Evolutionary conservation across 1,284 basidiomycete genomes (phyloP), one percentile per base, ranked within the genome.

Genomic region (Phylloporus gajari): DNA sequence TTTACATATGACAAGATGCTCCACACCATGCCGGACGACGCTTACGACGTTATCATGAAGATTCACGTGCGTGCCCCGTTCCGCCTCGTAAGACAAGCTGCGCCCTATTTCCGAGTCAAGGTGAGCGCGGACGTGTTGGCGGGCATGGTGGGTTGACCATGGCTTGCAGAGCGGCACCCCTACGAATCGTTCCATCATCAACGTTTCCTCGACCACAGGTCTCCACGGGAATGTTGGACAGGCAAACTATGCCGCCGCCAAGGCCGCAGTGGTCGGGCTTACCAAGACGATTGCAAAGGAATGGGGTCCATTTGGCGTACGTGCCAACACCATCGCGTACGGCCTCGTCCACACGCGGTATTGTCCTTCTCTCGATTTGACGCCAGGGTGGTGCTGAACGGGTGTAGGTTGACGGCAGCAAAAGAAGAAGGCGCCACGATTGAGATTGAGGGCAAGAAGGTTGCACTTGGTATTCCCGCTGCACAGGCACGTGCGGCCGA

Each of bases 1-100:
- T 96, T 96, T 86, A 96, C 95, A 3, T 94, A 89, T 77, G 95
- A 96, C 87, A 91, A 91, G 83, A 96, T 96, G 95, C 85, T 95
- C 59, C 95, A 96, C 85, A 95, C 94, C 6, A 95, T 92, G 76
- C 91, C 93, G 13, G 95, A 96, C 82, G 94, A 94, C 58, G 90
- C 91, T 2, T 96, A 91, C 82, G 93, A 95, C 76, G 94, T 84
- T 75, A 96, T 96, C 80, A 86, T 93, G 84, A 94, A 94, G 80
- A 91, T 95, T 73, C 94, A 95, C 83, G 79, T 80, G 2, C 79
- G 79, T n/a, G 78, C 79, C 0, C 95, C 95, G 2, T 96, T 96
- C 90, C 87, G 94, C 58, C 90, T 96, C 77, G 86, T 96, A 70
- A 90, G 95, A 65, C 93, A 94, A 72, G 94, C 94, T 12, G 94